Base-by-base conservation (phyloP, 192 early-diverging fungal species). In the Podochytrium sp. region DNA sequence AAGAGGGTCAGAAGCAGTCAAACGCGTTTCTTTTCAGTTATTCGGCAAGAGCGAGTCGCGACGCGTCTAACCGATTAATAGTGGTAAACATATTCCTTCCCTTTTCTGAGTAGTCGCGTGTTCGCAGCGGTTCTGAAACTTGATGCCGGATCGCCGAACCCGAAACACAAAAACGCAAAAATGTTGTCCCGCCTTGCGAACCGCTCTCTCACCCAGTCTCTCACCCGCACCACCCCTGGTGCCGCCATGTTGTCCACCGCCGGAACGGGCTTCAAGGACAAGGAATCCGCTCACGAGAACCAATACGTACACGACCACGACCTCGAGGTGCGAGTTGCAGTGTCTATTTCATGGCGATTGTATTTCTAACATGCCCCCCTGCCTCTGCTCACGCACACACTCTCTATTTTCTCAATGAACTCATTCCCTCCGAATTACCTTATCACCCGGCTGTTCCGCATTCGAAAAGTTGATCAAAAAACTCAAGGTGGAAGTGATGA, bases 241-340 rank as follows among this genome's bases (percentile, higher is more conserved):
- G 29, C 53, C 58, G 63, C 63, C 14, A 65, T 65, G 63, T 65
- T 47, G 41, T 65, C 63, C 10, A 43, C 63, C 42, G n/a, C 27
- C 25, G 52, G 12, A 55, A 29, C 30, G 20, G n/a, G n/a, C n/a
- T 71, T 71, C 38, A 33, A 56, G 27, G 49, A 71, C 6, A 57
- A 51, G n/a, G 69, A 71, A 39, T 14, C 39, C 23, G 69, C 69
- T 27, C 37, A 7, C 34, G 69, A 71, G 40, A 23, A 34, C 18
- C 10, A 71, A 40, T 71, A 51, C 29, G 69, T 71, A 5, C 69
- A 71, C 69, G 69, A 71, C 5, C 69, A 71, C 69, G 69, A 71
- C 32, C 27, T n/a, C 7, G 69, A 71, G 56, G 69, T 71, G 41
- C n/a, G n/a, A 47, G 27, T 65, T 47, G 7, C 32, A 5, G 52